Evolutionary conservation across 23 red algal species (phyloP).

Genomic region (Gracilaria domingensis): DNA sequence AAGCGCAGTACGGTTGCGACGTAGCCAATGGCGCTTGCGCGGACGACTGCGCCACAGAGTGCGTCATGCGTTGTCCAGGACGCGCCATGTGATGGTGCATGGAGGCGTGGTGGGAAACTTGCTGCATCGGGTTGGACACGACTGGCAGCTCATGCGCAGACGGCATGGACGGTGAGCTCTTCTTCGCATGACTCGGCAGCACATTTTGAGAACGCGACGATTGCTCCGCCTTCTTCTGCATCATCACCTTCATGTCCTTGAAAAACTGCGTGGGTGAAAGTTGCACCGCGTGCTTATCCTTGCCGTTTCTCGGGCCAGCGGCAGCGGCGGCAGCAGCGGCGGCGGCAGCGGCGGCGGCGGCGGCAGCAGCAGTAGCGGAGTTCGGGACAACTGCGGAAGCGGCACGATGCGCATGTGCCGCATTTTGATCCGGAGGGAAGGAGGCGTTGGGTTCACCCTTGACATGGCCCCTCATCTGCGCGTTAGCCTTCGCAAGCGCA

Average conservation of each 20-base stretch:
- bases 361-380: not conserved
- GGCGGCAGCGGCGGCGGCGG: not conserved
- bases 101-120: not conserved
- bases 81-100: not conserved
- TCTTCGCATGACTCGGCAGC: not conserved
- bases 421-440: no score
- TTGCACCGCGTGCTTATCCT: slow-evolving; percentile 2
- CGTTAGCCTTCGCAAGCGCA: slow-evolving; percentile 18
- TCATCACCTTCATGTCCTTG: slow-evolving; percentile 65
- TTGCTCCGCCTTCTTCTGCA: slow-evolving; percentile 49
- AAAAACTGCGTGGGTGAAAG: slow-evolving; percentile 59
- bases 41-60: not conserved
- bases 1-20: slow-evolving; percentile 2
- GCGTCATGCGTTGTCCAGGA: not conserved
- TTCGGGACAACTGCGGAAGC: not conserved
- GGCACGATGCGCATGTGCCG: not conserved
- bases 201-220: not conserved
- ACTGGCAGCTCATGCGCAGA: not conserved
- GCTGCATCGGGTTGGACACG: not conserved
- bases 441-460: not conserved
- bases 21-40: not conserved
- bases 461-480: slow-evolving; percentile 18
- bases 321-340: not conserved
- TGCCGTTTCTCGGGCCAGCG: not conserved
- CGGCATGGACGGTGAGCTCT: not conserved